Percentiles rank a stretch among this genome's conserved stretches.
Evolutionary conservation across 176 grass and related monocot species (phyloP).

Genomic region (Cenchrus americanus): DNA sequence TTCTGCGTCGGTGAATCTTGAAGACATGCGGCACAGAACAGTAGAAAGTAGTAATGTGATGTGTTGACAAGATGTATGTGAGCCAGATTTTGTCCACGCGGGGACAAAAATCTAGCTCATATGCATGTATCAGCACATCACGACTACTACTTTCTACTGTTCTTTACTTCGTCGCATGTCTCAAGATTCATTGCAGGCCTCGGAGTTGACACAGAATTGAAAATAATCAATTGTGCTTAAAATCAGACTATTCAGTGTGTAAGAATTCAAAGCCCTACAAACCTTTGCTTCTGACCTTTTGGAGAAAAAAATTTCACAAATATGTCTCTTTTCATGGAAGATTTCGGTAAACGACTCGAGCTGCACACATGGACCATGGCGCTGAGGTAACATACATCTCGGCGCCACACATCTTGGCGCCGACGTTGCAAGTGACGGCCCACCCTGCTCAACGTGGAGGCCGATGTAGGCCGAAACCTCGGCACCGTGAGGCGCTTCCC

Average conservation of each 20-base stretch:
- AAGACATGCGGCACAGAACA: background rate
- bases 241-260: background rate
- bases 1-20: background rate
- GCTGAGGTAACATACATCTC: too few relatives aligned
- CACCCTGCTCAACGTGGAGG: too few relatives aligned
- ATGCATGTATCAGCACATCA: background rate
- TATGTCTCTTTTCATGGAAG: too few relatives aligned
- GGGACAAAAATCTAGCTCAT: constrained; percentile 6
- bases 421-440: too few relatives aligned
- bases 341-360: too few relatives aligned
- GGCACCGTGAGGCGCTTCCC: too few relatives aligned
- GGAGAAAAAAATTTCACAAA: too few relatives aligned
- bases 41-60: background rate
- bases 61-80: background rate
- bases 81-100: background rate
- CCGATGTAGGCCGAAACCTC: too few relatives aligned
- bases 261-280: constrained; percentile 22
- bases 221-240: background rate
- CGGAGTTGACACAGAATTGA: constrained; percentile 17
- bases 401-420: too few relatives aligned
- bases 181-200: background rate
- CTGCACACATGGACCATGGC: too few relatives aligned
- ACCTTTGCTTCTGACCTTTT: too few relatives aligned
- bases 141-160: background rate
- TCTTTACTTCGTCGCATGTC: background rate